phyloP scores from a whole-genome alignment of 2,329 filamentous ascomycete species.

The Ceratocystis papillata region DNA sequence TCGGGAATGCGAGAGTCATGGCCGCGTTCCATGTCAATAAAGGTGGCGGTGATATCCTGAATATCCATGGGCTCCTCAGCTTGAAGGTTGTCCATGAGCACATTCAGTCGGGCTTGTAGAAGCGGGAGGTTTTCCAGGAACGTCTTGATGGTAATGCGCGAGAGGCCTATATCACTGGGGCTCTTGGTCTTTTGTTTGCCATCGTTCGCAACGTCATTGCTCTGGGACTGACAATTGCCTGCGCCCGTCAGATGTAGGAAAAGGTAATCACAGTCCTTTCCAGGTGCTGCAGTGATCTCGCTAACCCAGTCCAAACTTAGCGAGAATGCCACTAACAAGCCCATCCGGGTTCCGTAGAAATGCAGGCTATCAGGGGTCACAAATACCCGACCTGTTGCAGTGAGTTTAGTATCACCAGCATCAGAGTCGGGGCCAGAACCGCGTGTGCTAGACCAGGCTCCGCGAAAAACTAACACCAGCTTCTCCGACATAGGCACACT shows the following conservation, averaged over 20 bases:
- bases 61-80: slow-evolving; percentile 58
- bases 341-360: slow-evolving; percentile 93
- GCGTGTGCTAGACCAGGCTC: slow-evolving; percentile 59
- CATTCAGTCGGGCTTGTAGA: slow-evolving; percentile 73
- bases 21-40: slow-evolving; percentile 64
- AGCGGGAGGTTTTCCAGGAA: slow-evolving; percentile 81
- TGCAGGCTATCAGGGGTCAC: slow-evolving; percentile 81
- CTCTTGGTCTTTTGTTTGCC: background rate
- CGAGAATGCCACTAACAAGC: slow-evolving; percentile 72
- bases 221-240: slow-evolving; percentile 29
- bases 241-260: slow-evolving; percentile 53
- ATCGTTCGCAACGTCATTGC: background rate
- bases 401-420: slow-evolving; percentile 33
- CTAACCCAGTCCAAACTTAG: slow-evolving; percentile 65
- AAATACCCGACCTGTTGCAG: slow-evolving; percentile 64
- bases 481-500: slow-evolving; percentile 66
- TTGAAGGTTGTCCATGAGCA: slow-evolving; percentile 69
- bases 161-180: slow-evolving; percentile 43
- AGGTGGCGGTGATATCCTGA: slow-evolving; percentile 56
- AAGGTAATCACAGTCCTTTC: slow-evolving; percentile 86
- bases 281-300: slow-evolving; percentile 79
- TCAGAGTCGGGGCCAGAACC: slow-evolving; percentile 32
- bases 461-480: slow-evolving; percentile 81
- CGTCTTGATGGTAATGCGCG: slow-evolving; percentile 76
- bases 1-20: slow-evolving; percentile 39